Percentiles rank a stretch among this genome's conserved stretches.
phyloP scores from a whole-genome alignment of 345 rosid species.

The Lagerstroemia speciosa region DNA sequence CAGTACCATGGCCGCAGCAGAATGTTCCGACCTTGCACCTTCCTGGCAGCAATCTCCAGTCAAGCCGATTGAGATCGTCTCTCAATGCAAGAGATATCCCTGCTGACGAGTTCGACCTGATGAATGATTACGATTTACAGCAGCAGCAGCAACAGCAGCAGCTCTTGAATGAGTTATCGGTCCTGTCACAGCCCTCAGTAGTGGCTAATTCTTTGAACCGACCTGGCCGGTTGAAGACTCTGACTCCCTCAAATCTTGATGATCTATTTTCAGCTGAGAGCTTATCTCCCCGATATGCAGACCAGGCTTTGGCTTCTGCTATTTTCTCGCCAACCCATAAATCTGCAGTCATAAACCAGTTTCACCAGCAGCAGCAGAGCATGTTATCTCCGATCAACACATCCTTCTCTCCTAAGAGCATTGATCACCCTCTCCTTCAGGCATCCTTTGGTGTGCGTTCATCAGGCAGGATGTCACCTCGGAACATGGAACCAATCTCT shows the following conservation, averaged over 20 bases:
- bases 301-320: conserved; percentile 40
- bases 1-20: conserved; percentile 78
- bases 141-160: conserved; percentile 34
- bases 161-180: conserved; percentile 47
- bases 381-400: conserved; percentile 83
- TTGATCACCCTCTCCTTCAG: conserved; percentile 53
- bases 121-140: conserved; percentile 51
- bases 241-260: conserved; percentile 76
- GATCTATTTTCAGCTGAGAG: conserved; percentile 56
- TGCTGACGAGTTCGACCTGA: conserved; percentile 47
- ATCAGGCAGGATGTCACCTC: conserved; percentile 85
- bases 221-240: conserved; percentile 59
- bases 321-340: conserved; percentile 57
- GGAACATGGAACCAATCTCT: conserved; percentile 67
- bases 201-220: conserved; percentile 45
- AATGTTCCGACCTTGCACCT: conserved; percentile 78
- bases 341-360: conserved; percentile 47
- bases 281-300: conserved; percentile 51
- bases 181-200: conserved; percentile 38
- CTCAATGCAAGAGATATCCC: conserved; percentile 69
- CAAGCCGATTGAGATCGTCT: conserved; percentile 86
- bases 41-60: conserved; percentile 68
- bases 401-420: conserved; percentile 42
- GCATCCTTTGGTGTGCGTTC: conserved; percentile 40
- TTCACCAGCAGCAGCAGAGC: conserved; percentile 63